Percentiles rank a stretch among this genome's conserved stretches.
Evolutionary conservation across 1,284 basidiomycete species (phyloP).

Genomic region (Leccinum pachyderme): DNA sequence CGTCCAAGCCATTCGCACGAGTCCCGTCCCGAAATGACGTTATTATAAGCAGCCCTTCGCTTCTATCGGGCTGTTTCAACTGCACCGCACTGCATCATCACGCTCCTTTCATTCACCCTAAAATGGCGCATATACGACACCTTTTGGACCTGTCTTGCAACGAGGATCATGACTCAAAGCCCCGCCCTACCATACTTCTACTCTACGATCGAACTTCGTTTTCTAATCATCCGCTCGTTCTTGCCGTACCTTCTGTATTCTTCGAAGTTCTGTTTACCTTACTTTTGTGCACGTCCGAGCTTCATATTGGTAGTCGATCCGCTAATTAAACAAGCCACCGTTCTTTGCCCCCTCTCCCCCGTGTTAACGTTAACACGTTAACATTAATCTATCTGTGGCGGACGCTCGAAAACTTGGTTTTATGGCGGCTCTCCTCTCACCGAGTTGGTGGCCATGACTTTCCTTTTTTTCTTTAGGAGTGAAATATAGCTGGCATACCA

Average conservation of each 20-base stretch:
- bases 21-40: conserved; percentile 19
- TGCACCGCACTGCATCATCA: conserved; percentile 14
- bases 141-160: conserved; percentile 11
- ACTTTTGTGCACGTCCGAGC: conserved; percentile 1
- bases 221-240: conserved; percentile 22
- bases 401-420: background rate
- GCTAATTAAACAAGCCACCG: conserved; percentile 18
- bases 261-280: background rate
- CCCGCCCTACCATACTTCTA: conserved; percentile 4
- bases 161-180: conserved; percentile 30
- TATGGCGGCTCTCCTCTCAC: background rate
- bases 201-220: conserved; percentile 12
- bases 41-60: conserved; percentile 2
- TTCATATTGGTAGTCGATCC: conserved; percentile 20
- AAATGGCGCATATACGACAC: conserved; percentile 27
- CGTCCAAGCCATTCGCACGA: conserved; percentile 6
- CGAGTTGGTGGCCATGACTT: background rate
- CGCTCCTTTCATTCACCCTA: conserved; percentile 20
- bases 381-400: background rate
- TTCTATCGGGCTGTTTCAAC: conserved; percentile 1
- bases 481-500: background rate
- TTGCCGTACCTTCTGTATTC: background rate
- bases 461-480: background rate
- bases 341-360: background rate
- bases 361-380: background rate